Percentiles rank a stretch among this genome's conserved stretches.
These are phyloP conservation scores for Xeromyces bisporus DNA, from an alignment of 495 filamentous ascomycete genomes.

Conservation along the genomic window DNA sequence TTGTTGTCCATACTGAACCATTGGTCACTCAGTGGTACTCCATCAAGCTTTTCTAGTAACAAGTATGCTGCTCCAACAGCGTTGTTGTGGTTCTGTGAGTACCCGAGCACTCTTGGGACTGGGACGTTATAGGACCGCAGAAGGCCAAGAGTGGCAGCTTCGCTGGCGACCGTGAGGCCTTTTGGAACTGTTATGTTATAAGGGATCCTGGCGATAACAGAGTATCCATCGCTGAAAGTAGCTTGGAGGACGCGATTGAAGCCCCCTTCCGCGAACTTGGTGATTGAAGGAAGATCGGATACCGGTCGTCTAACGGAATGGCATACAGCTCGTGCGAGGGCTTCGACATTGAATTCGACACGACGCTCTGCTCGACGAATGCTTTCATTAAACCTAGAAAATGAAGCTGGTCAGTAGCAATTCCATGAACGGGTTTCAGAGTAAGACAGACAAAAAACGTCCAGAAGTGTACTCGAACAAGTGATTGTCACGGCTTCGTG, in stretches of 20 bases:
- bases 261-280: conserved; percentile 13
- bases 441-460: too few species aligned
- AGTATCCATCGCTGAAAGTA: conserved; percentile 5
- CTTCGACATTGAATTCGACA: conserved; percentile 1
- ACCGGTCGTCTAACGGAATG: background rate
- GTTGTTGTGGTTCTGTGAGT: too few species aligned
- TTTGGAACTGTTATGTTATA: conserved; percentile 8
- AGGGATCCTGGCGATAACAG: conserved; percentile 10
- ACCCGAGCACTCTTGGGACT: conserved; percentile 7
- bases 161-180: conserved; percentile 12
- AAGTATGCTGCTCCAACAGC: conserved; percentile 22
- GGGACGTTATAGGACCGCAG: conserved; percentile 10
- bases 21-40: conserved; percentile 6
- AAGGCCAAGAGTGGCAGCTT: conserved; percentile 17
- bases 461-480: conserved; percentile 4
- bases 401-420: too few species aligned
- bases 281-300: background rate
- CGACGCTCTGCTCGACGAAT: conserved; percentile 1
- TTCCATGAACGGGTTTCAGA: too few species aligned
- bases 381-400: conserved; percentile 1
- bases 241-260: conserved; percentile 8
- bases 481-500: too few species aligned
- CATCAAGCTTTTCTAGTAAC: conserved; percentile 16
- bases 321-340: conserved; percentile 1
- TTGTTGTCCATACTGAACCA: conserved; percentile 10